Evolutionary conservation across 139 green algal genomes (phyloP).

Genomic region (Haematococcus sp.): DNA sequence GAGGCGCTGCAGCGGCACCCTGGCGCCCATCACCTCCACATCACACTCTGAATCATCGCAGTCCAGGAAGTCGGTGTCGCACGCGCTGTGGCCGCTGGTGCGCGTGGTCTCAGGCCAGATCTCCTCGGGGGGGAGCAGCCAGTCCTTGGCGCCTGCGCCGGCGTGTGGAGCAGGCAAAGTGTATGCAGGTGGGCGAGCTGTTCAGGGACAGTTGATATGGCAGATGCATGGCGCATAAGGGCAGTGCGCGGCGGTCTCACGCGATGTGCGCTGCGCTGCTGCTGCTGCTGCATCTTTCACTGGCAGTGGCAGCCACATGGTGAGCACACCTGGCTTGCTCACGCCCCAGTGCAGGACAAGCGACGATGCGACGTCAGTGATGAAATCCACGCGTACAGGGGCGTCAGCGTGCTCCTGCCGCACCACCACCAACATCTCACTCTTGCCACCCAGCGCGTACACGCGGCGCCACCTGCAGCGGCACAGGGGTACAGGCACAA

Average conservation of each 20-base stretch:
- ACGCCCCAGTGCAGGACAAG: conserved; percentile 89
- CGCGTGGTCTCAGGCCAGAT: conserved; percentile 33
- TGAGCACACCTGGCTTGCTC: conserved; percentile 24
- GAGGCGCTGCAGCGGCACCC: conserved; percentile 75
- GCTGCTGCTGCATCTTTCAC: too few species aligned
- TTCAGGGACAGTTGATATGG: too few species aligned
- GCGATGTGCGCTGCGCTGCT: too few species aligned
- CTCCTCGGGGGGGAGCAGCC: conserved; percentile 39
- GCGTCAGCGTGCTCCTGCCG: conserved; percentile 28
- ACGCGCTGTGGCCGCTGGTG: conserved; percentile 35
- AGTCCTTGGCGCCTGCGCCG: conserved; percentile 44
- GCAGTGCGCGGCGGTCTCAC: too few species aligned
- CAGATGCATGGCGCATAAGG: too few species aligned
- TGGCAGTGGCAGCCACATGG: too few species aligned
- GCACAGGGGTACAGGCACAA: too few species aligned
- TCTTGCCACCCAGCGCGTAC: conserved; percentile 63
- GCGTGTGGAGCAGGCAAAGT: too few species aligned
- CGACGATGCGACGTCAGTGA: conserved; percentile 61
- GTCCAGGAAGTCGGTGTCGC: conserved; percentile 59
- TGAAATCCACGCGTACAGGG: conserved; percentile 46
- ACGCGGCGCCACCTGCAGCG: conserved; percentile 62
- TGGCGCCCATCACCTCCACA: conserved; percentile 45
- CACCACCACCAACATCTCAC: conserved; percentile 76
- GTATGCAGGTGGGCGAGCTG: too few species aligned
- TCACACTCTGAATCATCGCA: conserved; percentile 47